phyloP scores from a whole-genome alignment of 139 green algal species.

The Coccomyxa sp. region DNA sequence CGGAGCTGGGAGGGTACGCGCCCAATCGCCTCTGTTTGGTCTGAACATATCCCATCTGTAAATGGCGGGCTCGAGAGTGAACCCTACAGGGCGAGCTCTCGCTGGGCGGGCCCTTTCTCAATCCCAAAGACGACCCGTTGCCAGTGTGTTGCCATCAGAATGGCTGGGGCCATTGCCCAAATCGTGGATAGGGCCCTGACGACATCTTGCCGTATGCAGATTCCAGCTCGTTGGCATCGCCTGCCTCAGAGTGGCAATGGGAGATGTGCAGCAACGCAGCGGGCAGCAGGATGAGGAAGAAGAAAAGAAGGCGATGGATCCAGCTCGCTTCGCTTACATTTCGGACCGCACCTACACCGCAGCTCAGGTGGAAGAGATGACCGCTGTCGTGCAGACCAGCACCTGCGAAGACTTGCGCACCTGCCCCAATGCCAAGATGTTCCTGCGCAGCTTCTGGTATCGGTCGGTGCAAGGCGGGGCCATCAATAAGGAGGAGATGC shows the following conservation, averaged over 20 bases:
- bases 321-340: constrained; percentile 47
- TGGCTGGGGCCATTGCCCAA: too few relatives aligned
- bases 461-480: constrained; percentile 17
- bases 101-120: background rate
- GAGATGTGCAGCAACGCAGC: constrained; percentile 23
- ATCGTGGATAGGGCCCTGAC: too few relatives aligned
- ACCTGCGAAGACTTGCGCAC: constrained; percentile 10
- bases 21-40: background rate
- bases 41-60: background rate
- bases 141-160: background rate
- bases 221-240: constrained; percentile 61
- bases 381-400: constrained; percentile 12
- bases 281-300: constrained; percentile 5
- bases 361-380: constrained; percentile 45
- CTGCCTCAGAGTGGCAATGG: constrained; percentile 47
- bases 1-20: constrained; percentile 4
- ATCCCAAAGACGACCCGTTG: background rate
- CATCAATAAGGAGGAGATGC: constrained; percentile 42
- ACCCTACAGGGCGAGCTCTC: background rate
- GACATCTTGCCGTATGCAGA: constrained; percentile 23
- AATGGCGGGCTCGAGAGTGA: too few relatives aligned
- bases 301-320: constrained; percentile 25
- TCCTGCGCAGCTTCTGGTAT: constrained; percentile 60
- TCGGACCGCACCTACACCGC: constrained; percentile 40
- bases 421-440: constrained; percentile 53